Conservation (phyloP, 2,329 filamentous ascomycete species). For the Alternaria brassicicola region DNA sequence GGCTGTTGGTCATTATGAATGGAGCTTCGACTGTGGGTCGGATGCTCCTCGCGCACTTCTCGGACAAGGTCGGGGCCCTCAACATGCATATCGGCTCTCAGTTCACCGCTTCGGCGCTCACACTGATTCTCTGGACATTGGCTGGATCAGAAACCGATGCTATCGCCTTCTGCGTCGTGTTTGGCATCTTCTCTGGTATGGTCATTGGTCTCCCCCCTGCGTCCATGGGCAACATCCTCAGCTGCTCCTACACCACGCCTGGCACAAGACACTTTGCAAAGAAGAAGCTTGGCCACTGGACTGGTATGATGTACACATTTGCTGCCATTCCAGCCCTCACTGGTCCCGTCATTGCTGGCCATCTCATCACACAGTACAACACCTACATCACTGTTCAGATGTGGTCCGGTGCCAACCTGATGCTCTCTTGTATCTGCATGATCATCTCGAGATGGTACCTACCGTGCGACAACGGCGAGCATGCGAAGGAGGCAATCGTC, state of each 20-base stretch:
- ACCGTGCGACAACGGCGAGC: constrained; percentile 37
- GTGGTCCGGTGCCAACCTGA: constrained; percentile 54
- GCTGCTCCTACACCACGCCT: constrained; percentile 38
- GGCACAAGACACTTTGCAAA: constrained; percentile 38
- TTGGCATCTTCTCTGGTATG: constrained; percentile 56
- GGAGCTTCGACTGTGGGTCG: constrained; percentile 56
- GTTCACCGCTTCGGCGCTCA: constrained; percentile 50
- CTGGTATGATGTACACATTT: constrained; percentile 59
- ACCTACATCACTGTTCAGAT: constrained; percentile 55
- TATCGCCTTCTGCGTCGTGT: constrained; percentile 56
- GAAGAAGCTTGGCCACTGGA: constrained; percentile 58
- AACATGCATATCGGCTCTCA: constrained; percentile 55
- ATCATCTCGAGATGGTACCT: constrained; percentile 39
- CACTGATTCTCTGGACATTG: constrained; percentile 54
- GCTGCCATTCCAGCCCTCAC: constrained; percentile 54
- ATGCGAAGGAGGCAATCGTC: constrained; percentile 23
- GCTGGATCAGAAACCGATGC: constrained; percentile 47
- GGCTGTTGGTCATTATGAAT: constrained; percentile 59
- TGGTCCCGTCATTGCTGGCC: constrained; percentile 56
- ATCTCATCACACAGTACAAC: constrained; percentile 51
- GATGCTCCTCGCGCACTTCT: constrained; percentile 53
- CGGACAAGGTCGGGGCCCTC: constrained; percentile 54
- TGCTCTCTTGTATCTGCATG: constrained; percentile 53
- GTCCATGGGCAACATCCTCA: constrained; percentile 55
- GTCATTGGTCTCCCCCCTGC: constrained; percentile 59